Percentiles rank a stretch among this genome's conserved stretches.
Evolutionary conservation across 1,284 basidiomycete species (phyloP).

Genomic region (Ceratobasidium sp.): DNA sequence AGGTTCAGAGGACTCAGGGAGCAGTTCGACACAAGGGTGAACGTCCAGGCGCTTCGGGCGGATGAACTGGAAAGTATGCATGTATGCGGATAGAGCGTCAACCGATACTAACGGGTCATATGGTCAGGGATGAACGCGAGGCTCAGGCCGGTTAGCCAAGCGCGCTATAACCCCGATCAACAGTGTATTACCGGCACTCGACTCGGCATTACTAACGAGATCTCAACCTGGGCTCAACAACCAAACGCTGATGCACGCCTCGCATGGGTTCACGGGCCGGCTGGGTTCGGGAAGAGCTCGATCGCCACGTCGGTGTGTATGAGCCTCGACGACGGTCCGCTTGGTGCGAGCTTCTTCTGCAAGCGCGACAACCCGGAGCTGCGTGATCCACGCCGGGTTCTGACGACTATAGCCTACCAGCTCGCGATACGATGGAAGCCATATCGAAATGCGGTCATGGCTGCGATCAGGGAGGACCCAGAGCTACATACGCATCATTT

Average conservation of each 20-base stretch:
- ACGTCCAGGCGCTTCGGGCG: neutral
- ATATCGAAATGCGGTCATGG: neutral
- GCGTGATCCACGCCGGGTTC: constrained; percentile 34
- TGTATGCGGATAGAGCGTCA: too few species aligned
- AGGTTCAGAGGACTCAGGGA: neutral
- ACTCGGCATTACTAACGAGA: neutral
- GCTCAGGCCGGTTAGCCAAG: neutral
- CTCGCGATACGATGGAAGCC: neutral
- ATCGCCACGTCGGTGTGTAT: constrained; percentile 51
- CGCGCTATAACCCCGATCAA: neutral
- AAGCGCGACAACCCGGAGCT: constrained; percentile 49
- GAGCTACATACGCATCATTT: neutral
- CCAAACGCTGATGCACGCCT: neutral
- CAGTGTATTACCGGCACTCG: neutral
- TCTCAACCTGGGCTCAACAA: neutral
- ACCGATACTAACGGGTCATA: too few species aligned
- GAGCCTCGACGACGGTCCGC: constrained; percentile 29
- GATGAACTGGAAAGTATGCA: too few species aligned
- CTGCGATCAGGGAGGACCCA: neutral
- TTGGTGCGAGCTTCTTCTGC: constrained; percentile 55
- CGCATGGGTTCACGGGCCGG: constrained; percentile 51
- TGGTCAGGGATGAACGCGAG: too few species aligned
- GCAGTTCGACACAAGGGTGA: neutral
- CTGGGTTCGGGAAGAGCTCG: constrained; percentile 52
- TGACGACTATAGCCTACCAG: neutral